Evolutionary conservation across 495 filamentous ascomycete genomes (phyloP).

Genomic region (Extremus antarcticus): DNA sequence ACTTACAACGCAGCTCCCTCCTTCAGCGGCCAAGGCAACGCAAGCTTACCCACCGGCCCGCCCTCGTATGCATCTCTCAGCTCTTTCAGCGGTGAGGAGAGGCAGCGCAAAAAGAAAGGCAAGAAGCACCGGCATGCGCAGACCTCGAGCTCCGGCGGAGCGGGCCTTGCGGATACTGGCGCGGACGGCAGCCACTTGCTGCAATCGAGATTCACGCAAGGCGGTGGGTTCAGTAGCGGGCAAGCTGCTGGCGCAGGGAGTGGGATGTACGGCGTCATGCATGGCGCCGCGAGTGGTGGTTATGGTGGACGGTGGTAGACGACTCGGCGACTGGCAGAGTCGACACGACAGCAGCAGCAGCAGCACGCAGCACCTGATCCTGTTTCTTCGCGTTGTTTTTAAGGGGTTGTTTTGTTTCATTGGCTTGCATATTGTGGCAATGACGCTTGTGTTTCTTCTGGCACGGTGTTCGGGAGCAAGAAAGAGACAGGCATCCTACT

Average conservation of each 20-base stretch:
- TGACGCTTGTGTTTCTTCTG: neutral
- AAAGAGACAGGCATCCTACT: neutral
- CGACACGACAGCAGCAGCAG: neutral
- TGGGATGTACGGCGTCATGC: conserved; percentile 96
- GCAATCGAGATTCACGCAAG: conserved; percentile 91
- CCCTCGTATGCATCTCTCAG: conserved; percentile 61
- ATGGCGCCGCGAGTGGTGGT: conserved; percentile 50
- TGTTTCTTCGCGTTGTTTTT: neutral
- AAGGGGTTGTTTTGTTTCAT: neutral
- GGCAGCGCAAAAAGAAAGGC: conserved; percentile 53
- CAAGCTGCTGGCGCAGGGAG: conserved; percentile 91
- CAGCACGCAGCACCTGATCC: neutral
- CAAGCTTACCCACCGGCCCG: conserved; percentile 53
- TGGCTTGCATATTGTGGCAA: conserved; percentile 1
- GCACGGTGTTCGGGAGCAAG: conserved; percentile 3
- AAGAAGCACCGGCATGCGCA: conserved; percentile 99
- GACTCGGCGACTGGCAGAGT: too few relatives aligned
- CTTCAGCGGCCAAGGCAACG: conserved; percentile 74
- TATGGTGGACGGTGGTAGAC: conserved; percentile 14
- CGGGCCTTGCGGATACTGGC: conserved; percentile 90
- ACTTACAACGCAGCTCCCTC: conserved; percentile 46
- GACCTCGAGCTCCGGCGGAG: conserved; percentile 97
- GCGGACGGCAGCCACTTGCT: conserved; percentile 83
- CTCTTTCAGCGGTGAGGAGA: conserved; percentile 59
- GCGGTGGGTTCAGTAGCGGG: conserved; percentile 69